phyloP scores from a whole-genome alignment of 2,329 filamentous ascomycete species.

The Monosporascus sp. region DNA sequence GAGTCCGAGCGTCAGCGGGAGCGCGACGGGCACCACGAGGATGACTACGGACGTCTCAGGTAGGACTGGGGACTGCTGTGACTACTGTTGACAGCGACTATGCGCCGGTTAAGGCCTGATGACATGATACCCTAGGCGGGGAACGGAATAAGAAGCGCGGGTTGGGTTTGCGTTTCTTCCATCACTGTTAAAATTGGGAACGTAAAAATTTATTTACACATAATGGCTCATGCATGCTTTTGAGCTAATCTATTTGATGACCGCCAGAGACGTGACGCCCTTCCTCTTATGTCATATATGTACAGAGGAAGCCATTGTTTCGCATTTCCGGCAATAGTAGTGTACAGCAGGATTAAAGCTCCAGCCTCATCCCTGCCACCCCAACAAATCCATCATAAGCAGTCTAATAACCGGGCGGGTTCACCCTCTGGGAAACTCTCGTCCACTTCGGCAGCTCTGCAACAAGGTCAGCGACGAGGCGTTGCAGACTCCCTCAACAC shows the following conservation, averaged over 20 bases:
- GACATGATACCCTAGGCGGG: not conserved
- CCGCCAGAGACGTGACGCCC: not conserved
- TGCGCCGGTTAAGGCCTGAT: too few relatives aligned
- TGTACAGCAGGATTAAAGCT: constrained; percentile 8
- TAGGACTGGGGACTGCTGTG: constrained; percentile 22
- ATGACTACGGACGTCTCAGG: constrained; percentile 53
- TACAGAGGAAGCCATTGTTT: constrained; percentile 3
- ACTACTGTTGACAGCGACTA: too few relatives aligned
- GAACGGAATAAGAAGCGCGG: not conserved
- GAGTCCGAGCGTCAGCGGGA: constrained; percentile 37
- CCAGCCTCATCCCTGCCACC: not conserved
- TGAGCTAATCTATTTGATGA: not conserved
- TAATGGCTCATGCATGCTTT: not conserved
- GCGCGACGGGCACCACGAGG: constrained; percentile 39
- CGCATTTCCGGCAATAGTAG: constrained; percentile 12
- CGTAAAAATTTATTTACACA: not conserved
- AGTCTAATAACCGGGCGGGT: constrained; percentile 83
- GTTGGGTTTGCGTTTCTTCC: not conserved
- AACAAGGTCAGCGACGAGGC: constrained; percentile 5
- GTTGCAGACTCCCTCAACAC: not conserved
- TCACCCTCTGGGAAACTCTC: constrained; percentile 85
- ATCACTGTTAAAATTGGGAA: not conserved
- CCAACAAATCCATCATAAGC: not conserved
- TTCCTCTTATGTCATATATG: not conserved
- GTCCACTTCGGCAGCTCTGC: constrained; percentile 88